Evolutionary conservation across 192 early-diverging fungal genomes (phyloP).

Genomic region (Dissophora globulifera): DNA sequence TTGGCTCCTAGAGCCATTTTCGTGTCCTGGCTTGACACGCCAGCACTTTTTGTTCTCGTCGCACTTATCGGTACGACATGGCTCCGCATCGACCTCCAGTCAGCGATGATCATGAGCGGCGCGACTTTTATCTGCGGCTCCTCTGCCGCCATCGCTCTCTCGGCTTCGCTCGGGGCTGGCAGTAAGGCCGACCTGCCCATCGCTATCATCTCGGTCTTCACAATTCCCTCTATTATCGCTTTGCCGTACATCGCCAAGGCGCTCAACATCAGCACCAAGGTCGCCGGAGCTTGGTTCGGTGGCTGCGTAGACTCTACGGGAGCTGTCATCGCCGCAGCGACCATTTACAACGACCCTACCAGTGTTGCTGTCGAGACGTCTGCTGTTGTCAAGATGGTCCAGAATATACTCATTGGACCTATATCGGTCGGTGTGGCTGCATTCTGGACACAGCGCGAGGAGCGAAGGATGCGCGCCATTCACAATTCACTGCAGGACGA

Average conservation of each 20-base stretch:
- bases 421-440: constrained; percentile 62
- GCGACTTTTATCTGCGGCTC: constrained; percentile 70
- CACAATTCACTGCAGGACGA: constrained; percentile 38
- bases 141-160: constrained; percentile 62
- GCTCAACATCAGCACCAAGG: constrained; percentile 52
- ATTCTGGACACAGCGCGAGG: constrained; percentile 59
- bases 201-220: constrained; percentile 67
- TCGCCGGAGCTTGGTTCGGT: constrained; percentile 66
- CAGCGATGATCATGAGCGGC: constrained; percentile 63
- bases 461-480: constrained; percentile 20
- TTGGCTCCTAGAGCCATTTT: constrained; percentile 65
- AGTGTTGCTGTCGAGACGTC: constrained; percentile 60
- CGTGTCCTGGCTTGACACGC: constrained; percentile 67
- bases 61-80: constrained; percentile 57
- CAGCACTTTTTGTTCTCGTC: constrained; percentile 61
- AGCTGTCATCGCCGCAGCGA: constrained; percentile 65
- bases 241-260: constrained; percentile 63
- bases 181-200: constrained; percentile 64
- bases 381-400: constrained; percentile 68
- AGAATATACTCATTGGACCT: constrained; percentile 65
- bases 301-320: constrained; percentile 67
- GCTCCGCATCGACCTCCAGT: constrained; percentile 61
- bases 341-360: constrained; percentile 60
- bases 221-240: constrained; percentile 65
- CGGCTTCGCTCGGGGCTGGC: constrained; percentile 57